Conservation (phyloP, 305 asterid species). For the Striga hermonthica region DNA sequence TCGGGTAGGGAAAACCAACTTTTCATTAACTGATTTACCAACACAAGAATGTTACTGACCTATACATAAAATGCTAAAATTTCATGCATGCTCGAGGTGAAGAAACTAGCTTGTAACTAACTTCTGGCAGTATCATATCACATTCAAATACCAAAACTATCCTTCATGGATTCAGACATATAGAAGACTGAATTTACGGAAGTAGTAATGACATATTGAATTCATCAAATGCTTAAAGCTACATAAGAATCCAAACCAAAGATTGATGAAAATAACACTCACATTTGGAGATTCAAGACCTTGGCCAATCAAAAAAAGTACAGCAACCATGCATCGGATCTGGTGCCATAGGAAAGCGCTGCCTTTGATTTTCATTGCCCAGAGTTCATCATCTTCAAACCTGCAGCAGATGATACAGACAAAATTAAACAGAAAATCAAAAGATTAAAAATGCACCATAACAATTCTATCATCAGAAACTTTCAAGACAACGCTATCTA, state of each 20-base stretch:
- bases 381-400: slow-evolving; percentile 64
- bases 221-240: slow-evolving; percentile 13
- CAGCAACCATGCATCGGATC: slow-evolving; percentile 94
- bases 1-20: slow-evolving; percentile 6
- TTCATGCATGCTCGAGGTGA: slow-evolving; percentile 17
- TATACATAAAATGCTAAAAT: slow-evolving; percentile 5
- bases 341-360: slow-evolving; percentile 99
- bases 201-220: slow-evolving; percentile 23
- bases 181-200: slow-evolving; percentile 17
- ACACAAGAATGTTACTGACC: slow-evolving; percentile 14
- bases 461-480: slow-evolving; percentile 15
- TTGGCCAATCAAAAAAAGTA: slow-evolving; percentile 89
- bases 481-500: slow-evolving; percentile 21
- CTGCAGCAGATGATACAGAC: slow-evolving; percentile 41
- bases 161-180: slow-evolving; percentile 21
- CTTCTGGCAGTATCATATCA: slow-evolving; percentile 17
- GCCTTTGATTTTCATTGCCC: slow-evolving; percentile 78
- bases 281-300: slow-evolving; percentile 90
- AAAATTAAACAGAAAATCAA: slow-evolving; percentile 17
- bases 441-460: slow-evolving; percentile 19
- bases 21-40: neutral
- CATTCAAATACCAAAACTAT: slow-evolving; percentile 19
- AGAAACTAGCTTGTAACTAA: slow-evolving; percentile 1
- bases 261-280: slow-evolving; percentile 36
- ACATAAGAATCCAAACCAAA: slow-evolving; percentile 28